phyloP scores from a whole-genome alignment of 345 rosid genomes.

The Reutealis trisperma region DNA sequence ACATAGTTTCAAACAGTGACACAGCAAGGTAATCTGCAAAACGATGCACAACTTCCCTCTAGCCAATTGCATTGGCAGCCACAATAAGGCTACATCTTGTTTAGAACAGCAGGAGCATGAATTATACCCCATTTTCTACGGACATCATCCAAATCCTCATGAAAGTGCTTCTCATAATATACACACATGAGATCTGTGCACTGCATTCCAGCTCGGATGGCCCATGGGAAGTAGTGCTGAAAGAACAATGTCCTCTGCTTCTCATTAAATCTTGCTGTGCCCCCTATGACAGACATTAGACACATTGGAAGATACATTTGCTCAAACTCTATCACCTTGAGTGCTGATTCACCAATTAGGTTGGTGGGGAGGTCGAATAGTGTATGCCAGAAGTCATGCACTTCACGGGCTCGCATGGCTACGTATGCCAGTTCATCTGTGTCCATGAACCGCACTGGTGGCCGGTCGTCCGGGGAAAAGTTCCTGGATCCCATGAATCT shows the following conservation, averaged over 20 bases:
- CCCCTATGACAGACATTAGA: slow-evolving; percentile 64
- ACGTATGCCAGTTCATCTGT: slow-evolving; percentile 71
- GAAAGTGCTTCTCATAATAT: slow-evolving; percentile 65
- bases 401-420: slow-evolving; percentile 72
- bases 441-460: slow-evolving; percentile 78
- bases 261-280: slow-evolving; percentile 59
- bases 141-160: slow-evolving; percentile 71
- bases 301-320: slow-evolving; percentile 83
- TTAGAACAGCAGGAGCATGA: slow-evolving; percentile 50
- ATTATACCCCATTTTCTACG: slow-evolving; percentile 60
- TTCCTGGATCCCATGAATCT: slow-evolving; percentile 85
- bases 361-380: slow-evolving; percentile 71
- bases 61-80: neutral
- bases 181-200: slow-evolving; percentile 68
- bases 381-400: slow-evolving; percentile 83
- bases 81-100: slow-evolving; percentile 9
- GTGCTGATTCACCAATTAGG: slow-evolving; percentile 68
- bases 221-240: slow-evolving; percentile 71
- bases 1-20: neutral
- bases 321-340: slow-evolving; percentile 74
- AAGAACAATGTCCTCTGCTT: slow-evolving; percentile 65
- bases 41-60: neutral
- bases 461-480: slow-evolving; percentile 76
- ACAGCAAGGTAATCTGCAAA: neutral
- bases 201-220: slow-evolving; percentile 53